A percentile compares a stretch with the other conserved stretches of the same genome.
Conservation (phyloP, 306 rosid genomes). For the Delonix regia region DNA sequence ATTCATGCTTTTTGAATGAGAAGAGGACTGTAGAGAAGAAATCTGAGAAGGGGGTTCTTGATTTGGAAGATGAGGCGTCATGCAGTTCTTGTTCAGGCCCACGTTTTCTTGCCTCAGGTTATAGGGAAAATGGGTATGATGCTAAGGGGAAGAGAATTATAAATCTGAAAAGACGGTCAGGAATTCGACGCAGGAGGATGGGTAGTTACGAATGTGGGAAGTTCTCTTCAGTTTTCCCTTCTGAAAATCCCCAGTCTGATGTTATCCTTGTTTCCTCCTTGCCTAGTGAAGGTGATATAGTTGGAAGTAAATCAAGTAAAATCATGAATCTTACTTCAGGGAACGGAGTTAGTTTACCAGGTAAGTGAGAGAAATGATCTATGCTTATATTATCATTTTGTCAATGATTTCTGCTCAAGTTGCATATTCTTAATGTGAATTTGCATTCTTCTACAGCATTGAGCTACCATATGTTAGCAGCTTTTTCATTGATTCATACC, state of each 20-base stretch:
- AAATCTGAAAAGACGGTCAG: constrained; percentile 60
- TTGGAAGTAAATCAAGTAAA: constrained; percentile 29
- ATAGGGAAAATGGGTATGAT: constrained; percentile 58
- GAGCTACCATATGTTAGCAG: neutral
- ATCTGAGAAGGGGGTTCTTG: constrained; percentile 42
- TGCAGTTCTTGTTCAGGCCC: constrained; percentile 54
- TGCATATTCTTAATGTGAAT: constrained; percentile 6
- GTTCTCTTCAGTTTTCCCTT: constrained; percentile 31
- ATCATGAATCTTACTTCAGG: constrained; percentile 27
- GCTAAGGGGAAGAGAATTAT: constrained; percentile 63
- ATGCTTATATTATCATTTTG: constrained; percentile 4
- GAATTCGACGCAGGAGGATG: constrained; percentile 60
- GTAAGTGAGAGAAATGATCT: constrained; percentile 41
- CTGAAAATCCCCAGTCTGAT: constrained; percentile 34
- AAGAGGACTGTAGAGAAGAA: constrained; percentile 36
- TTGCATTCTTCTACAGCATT: neutral
- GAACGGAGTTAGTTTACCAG: constrained; percentile 27
- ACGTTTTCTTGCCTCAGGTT: constrained; percentile 45
- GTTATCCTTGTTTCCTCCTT: constrained; percentile 23
- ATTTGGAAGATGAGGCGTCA: constrained; percentile 55
- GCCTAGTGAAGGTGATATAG: constrained; percentile 23
- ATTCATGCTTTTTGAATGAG: constrained; percentile 37
- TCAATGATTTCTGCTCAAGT: constrained; percentile 16
- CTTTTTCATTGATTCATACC: neutral
- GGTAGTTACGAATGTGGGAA: constrained; percentile 47